These are phyloP conservation scores for Tolypocladium tropicale DNA, from an alignment of 2,329 filamentous ascomycete genomes.

Conservation along the genomic window DNA sequence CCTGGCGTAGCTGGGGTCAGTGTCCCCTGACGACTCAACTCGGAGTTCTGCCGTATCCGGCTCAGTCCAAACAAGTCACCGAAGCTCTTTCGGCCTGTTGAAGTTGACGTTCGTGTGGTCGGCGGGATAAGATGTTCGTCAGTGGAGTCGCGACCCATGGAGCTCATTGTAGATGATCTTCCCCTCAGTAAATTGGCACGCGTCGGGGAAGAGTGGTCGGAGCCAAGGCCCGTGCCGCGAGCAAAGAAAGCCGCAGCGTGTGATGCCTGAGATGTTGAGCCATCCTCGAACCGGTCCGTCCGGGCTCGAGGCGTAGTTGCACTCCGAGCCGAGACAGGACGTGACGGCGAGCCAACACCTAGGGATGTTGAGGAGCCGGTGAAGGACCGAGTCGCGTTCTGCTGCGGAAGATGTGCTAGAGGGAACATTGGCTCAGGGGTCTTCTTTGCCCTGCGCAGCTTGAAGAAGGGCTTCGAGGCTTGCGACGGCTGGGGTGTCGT, in stretches of 20 bases:
- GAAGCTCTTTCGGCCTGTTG: slow-evolving; percentile 87
- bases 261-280: slow-evolving; percentile 18
- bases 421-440: slow-evolving; percentile 73
- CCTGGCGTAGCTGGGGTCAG: slow-evolving; percentile 59
- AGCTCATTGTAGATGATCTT: slow-evolving; percentile 85
- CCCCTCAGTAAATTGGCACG: slow-evolving; percentile 54
- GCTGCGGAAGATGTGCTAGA: slow-evolving; percentile 69
- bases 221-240: slow-evolving; percentile 26
- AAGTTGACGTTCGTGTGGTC: slow-evolving; percentile 68
- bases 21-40: slow-evolving; percentile 60
- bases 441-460: slow-evolving; percentile 66
- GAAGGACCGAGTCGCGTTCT: slow-evolving; percentile 33
- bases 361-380: slow-evolving; percentile 32
- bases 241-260: slow-evolving; percentile 39
- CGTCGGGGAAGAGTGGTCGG: slow-evolving; percentile 58
- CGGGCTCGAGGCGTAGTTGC: slow-evolving; percentile 13
- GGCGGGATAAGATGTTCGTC: slow-evolving; percentile 60
- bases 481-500: slow-evolving; percentile 49
- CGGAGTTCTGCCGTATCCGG: slow-evolving; percentile 72
- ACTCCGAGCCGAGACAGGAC: slow-evolving; percentile 25
- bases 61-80: slow-evolving; percentile 75
- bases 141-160: slow-evolving; percentile 60
- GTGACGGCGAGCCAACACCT: slow-evolving; percentile 18
- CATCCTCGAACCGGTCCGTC: slow-evolving; percentile 10
- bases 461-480: slow-evolving; percentile 67